A percentile compares a stretch with the other conserved stretches of the same genome.
phyloP scores from a whole-genome alignment of 2,329 filamentous ascomycete species.

The Ceratocystiopsis brevicomis region DNA sequence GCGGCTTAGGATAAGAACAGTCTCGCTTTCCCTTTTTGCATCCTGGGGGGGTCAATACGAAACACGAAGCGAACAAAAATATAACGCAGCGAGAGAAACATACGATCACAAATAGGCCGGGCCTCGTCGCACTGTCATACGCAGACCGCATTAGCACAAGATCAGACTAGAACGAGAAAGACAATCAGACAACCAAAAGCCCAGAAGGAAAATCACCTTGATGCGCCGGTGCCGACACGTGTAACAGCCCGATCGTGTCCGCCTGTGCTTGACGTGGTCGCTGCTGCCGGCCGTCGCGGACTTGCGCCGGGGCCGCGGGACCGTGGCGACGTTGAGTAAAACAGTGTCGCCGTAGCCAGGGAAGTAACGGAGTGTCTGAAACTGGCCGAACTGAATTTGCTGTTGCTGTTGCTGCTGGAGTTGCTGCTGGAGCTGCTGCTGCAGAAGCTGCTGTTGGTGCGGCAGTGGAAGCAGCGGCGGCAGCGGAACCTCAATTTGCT shows the following conservation, averaged over 20 bases:
- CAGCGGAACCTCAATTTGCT: too few species aligned
- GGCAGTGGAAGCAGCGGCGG: too few species aligned
- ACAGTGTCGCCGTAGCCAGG: constrained; percentile 30
- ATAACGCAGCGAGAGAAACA: constrained; percentile 9
- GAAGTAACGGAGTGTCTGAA: constrained; percentile 30
- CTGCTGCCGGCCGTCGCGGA: constrained; percentile 22
- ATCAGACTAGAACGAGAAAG: too few species aligned
- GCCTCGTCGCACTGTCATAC: constrained; percentile 57
- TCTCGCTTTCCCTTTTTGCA: constrained; percentile 85
- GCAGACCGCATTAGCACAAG: too few species aligned
- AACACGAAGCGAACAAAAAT: neutral
- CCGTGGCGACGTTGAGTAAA: constrained; percentile 26
- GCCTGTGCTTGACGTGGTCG: constrained; percentile 77
- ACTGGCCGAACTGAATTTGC: constrained; percentile 13
- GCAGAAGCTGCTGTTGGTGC: too few species aligned
- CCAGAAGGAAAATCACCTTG: constrained; percentile 22
- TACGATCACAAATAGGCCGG: constrained; percentile 69
- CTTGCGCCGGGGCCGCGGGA: constrained; percentile 31
- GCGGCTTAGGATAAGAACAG: constrained; percentile 69
- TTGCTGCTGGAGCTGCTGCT: neutral
- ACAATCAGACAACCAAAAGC: too few species aligned
- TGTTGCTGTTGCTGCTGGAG: neutral
- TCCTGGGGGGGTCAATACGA: constrained; percentile 26
- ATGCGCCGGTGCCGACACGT: constrained; percentile 81
- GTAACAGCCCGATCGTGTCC: constrained; percentile 83